Evolutionary conservation across 345 rosid genomes (phyloP).

Genomic region (Physaria fendleri): DNA sequence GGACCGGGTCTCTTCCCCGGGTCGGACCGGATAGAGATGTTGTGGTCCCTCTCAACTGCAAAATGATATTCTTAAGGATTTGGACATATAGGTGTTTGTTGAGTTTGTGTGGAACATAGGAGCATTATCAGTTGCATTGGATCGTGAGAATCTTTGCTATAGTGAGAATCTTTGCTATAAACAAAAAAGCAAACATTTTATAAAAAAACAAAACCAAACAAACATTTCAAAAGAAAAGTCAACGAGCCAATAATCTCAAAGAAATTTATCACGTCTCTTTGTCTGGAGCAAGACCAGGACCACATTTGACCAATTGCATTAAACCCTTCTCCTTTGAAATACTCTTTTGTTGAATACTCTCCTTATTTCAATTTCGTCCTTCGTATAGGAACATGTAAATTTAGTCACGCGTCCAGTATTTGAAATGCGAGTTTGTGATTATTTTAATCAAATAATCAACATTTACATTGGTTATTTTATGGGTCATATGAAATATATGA

Average conservation of each 20-base stretch:
- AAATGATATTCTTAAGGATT: not conserved
- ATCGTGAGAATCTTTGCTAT: too few relatives aligned
- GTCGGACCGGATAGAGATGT: not conserved
- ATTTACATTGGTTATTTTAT: not conserved
- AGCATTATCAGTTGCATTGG: constrained; percentile 18
- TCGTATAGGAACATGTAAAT: too few relatives aligned
- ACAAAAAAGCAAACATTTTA: not conserved
- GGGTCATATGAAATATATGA: too few relatives aligned
- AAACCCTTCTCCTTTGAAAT: not conserved
- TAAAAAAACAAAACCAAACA: not conserved
- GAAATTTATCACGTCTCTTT: constrained; percentile 3
- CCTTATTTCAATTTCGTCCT: constrained; percentile 2
- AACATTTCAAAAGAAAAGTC: not conserved
- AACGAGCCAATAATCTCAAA: not conserved
- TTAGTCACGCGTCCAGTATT: too few relatives aligned
- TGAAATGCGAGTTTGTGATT: too few relatives aligned
- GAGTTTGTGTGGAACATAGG: not conserved
- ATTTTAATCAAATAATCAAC: too few relatives aligned
- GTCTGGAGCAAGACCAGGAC: constrained; percentile 23
- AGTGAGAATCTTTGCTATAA: constrained; percentile 4
- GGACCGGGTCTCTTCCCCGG: not conserved
- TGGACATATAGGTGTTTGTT: not conserved
- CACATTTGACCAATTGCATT: constrained; percentile 13
- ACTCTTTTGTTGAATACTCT: constrained; percentile 1
- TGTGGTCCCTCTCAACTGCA: not conserved